Evolutionary conservation across 805 yeast genomes (phyloP), one percentile per base, ranked within the genome.

Genomic region (Sporopachydermia lactativora): DNA sequence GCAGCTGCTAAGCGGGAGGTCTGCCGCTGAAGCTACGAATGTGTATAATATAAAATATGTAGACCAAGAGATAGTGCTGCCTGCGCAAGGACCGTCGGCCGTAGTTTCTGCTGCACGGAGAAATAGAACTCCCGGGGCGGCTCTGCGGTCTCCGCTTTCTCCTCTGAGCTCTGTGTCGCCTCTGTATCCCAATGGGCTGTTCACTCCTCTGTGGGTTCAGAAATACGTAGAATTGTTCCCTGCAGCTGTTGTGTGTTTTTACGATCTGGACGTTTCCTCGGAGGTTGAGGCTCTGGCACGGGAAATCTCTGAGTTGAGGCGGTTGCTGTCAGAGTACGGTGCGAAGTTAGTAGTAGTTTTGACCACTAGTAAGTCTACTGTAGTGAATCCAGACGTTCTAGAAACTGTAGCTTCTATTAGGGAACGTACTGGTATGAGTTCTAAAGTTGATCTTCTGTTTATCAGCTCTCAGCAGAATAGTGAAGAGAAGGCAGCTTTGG

Each of bases 161-260:
- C 77, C 78, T 2, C 57, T 62, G 38, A 61, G 65, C 39, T 58
- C 59, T n/a, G 55, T 57, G 3, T 60, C 70, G 1, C 49, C 52
- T 1, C 42, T 65, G 19, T 64, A 53, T 45, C 70, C 72, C 1
- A 57, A 63, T 28, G 65, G 67, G 0, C 46, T 73, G 1, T 49
- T 73, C 19, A 60, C 69, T 2, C 46, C 52, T 1, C 58, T 68
- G 17, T 77, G 83, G 84, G 43, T 75, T 11, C 61, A 64, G 28
- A 75, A 73, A 49, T 72, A 75, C 48, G 56, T 59, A 18, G 58
- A 62, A n/a, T 42, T 57, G 3, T 35, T 61, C n/a, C 82, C 83
- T 0, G 47, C 68, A 1, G 65, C 69, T 0, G 63, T 66, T 35
- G 55, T 76, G 13, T 19, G 50, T 4, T 39, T 46, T 14, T 17